Conservation (phyloP, 768 basidiomycete species). For the Pisolithus sp. region DNA sequence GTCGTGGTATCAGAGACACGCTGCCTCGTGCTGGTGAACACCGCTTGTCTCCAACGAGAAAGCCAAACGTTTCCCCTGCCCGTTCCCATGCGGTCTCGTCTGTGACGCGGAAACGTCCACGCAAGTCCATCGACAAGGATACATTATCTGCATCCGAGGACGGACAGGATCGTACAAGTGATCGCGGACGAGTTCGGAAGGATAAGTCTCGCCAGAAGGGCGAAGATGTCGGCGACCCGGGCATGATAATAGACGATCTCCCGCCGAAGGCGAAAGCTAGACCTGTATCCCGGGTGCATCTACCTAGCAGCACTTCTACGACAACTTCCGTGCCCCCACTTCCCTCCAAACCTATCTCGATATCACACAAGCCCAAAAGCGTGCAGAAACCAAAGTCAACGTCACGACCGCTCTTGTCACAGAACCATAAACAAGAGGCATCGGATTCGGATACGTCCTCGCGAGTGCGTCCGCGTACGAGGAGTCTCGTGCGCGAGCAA, state of each 20-base stretch:
- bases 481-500: constrained; percentile 18
- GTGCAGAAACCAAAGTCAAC: constrained; percentile 6
- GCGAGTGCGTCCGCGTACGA: constrained; percentile 15
- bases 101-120: constrained; percentile 19
- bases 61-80: constrained; percentile 18
- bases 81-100: constrained; percentile 14
- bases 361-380: no score
- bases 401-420: constrained; percentile 17
- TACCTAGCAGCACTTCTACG: constrained; percentile 5
- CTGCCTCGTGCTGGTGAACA: constrained; percentile 7
- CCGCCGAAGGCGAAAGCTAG: constrained; percentile 8
- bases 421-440: constrained; percentile 8
- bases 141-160: constrained; percentile 16
- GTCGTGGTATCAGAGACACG: constrained; percentile 36
- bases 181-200: constrained; percentile 4
- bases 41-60: constrained; percentile 14
- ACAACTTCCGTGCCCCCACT: neutral
- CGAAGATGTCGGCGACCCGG: neutral
- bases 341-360: no score
- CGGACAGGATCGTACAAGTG: constrained; percentile 4
- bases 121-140: constrained; percentile 15
- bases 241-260: constrained; percentile 9
- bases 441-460: constrained; percentile 22
- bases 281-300: constrained; percentile 7
- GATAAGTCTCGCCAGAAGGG: neutral